Evolutionary conservation across 805 yeast genomes (phyloP).

Genomic region (Spathaspora arborariae): DNA sequence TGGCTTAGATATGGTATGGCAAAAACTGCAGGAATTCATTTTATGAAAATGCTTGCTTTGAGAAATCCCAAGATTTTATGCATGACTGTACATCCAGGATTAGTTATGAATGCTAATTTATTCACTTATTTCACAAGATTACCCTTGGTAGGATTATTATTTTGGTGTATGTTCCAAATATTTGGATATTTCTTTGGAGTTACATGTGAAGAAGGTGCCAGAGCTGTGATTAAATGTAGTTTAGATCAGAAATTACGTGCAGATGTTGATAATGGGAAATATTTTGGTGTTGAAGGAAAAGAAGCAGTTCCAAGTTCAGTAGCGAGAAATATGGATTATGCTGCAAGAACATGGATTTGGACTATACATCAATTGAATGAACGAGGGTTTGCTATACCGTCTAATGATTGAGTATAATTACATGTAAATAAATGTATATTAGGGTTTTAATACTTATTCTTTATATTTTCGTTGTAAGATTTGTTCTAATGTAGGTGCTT

Average conservation of each 20-base stretch:
- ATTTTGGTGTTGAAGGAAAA: constrained; percentile 58
- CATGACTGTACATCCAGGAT: constrained; percentile 76
- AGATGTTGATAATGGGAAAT: constrained; percentile 65
- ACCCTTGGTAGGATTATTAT: constrained; percentile 72
- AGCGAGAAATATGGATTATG: constrained; percentile 54
- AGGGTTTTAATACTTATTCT: background rate
- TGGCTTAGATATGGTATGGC: constrained; percentile 78
- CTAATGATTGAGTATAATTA: constrained; percentile 5
- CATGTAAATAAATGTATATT: no score
- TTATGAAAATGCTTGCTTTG: constrained; percentile 58
- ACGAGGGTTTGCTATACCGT: constrained; percentile 34
- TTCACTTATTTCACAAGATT: constrained; percentile 74
- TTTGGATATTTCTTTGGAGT: constrained; percentile 71
- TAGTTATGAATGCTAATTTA: constrained; percentile 76
- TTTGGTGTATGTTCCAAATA: constrained; percentile 67
- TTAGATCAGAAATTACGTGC: constrained; percentile 47
- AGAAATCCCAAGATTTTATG: constrained; percentile 64
- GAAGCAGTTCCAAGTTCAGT: constrained; percentile 54
- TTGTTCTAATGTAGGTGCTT: background rate
- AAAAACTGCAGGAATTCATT: constrained; percentile 75
- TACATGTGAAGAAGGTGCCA: constrained; percentile 65
- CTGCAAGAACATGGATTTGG: constrained; percentile 78
- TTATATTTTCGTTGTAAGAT: background rate
- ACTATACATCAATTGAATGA: constrained; percentile 57
- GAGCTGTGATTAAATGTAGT: constrained; percentile 61